Evolutionary conservation across 2,329 filamentous ascomycete genomes (phyloP).

Genomic region (Fusarium haematococcum): DNA sequence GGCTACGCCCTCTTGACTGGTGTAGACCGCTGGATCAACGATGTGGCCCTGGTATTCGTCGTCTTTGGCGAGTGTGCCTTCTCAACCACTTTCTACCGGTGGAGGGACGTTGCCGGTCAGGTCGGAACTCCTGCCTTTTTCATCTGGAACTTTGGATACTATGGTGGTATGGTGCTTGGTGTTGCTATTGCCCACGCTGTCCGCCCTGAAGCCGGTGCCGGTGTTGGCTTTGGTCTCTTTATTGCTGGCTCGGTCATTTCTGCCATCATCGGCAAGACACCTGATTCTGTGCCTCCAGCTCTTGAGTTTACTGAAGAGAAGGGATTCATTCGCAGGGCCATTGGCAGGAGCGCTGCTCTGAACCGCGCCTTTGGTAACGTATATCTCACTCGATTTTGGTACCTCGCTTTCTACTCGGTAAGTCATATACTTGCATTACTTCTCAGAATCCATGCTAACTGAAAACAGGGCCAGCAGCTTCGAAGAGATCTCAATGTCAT

Average conservation of each 20-base stretch:
- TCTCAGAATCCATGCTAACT: slow-evolving; percentile 1
- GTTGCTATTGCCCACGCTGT: slow-evolving; percentile 62
- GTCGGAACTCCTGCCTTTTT: slow-evolving; percentile 57
- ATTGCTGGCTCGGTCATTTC: slow-evolving; percentile 55
- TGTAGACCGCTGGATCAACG: slow-evolving; percentile 68
- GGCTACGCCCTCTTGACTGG: slow-evolving; percentile 67
- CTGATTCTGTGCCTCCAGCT: slow-evolving; percentile 52
- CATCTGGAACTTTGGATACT: slow-evolving; percentile 63
- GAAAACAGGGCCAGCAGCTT: slow-evolving; percentile 64
- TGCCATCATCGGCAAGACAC: slow-evolving; percentile 55
- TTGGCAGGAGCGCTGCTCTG: slow-evolving; percentile 18
- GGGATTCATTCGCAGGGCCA: slow-evolving; percentile 51
- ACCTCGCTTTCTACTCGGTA: slow-evolving; percentile 68
- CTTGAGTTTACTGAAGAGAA: slow-evolving; percentile 57
- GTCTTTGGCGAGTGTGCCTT: slow-evolving; percentile 64
- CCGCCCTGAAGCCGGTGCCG: slow-evolving; percentile 59
- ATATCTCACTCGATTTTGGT: slow-evolving; percentile 61
- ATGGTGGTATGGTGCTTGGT: slow-evolving; percentile 64
- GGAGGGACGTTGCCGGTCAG: slow-evolving; percentile 59
- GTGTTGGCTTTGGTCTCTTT: slow-evolving; percentile 65
- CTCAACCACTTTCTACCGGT: slow-evolving; percentile 66
- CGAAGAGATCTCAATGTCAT: slow-evolving; percentile 66
- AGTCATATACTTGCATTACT: slow-evolving; percentile 28
- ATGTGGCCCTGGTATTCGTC: slow-evolving; percentile 65
- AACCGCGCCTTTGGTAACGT: slow-evolving; percentile 53